Conservation (phyloP, 2,329 filamentous ascomycete species). For the Fonsecaea nubica region DNA sequence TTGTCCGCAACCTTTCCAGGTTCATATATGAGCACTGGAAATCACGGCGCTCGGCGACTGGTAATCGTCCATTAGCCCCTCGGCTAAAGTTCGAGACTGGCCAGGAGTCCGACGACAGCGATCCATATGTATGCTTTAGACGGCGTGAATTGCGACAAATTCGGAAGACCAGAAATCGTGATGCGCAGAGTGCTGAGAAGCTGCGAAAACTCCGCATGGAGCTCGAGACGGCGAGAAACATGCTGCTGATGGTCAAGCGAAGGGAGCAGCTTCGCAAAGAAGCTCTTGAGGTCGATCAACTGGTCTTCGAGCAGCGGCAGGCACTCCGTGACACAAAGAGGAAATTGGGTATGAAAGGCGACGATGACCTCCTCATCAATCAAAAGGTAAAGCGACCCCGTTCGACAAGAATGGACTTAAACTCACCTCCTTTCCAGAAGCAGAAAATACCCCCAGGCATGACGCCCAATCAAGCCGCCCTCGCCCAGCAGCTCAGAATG, state of each 20-base stretch:
- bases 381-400: slow-evolving; percentile 67
- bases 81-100: slow-evolving; percentile 84
- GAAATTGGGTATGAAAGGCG: slow-evolving; percentile 84
- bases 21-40: slow-evolving; percentile 92
- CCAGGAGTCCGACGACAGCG: slow-evolving; percentile 90
- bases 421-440: slow-evolving; percentile 60
- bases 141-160: slow-evolving; percentile 92
- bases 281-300: slow-evolving; percentile 73
- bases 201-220: slow-evolving; percentile 89
- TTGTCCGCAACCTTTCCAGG: slow-evolving; percentile 68
- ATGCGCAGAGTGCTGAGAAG: slow-evolving; percentile 93
- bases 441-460: slow-evolving; percentile 71
- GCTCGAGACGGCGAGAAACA: slow-evolving; percentile 83
- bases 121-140: slow-evolving; percentile 98
- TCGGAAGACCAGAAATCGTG: slow-evolving; percentile 90
- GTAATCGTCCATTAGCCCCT: slow-evolving; percentile 76
- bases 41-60: slow-evolving; percentile 67
- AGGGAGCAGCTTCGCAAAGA: slow-evolving; percentile 82
- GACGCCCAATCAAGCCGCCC: slow-evolving; percentile 64
- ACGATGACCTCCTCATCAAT: slow-evolving; percentile 94
- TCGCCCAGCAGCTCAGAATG: slow-evolving; percentile 70
- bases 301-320: slow-evolving; percentile 81
- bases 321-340: slow-evolving; percentile 87
- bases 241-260: slow-evolving; percentile 77
- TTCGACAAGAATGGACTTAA: slow-evolving; percentile 44